These are phyloP conservation scores for Aegilops tauschii DNA, from an alignment of 176 grass and related monocot genomes.

Conservation along the genomic window DNA sequence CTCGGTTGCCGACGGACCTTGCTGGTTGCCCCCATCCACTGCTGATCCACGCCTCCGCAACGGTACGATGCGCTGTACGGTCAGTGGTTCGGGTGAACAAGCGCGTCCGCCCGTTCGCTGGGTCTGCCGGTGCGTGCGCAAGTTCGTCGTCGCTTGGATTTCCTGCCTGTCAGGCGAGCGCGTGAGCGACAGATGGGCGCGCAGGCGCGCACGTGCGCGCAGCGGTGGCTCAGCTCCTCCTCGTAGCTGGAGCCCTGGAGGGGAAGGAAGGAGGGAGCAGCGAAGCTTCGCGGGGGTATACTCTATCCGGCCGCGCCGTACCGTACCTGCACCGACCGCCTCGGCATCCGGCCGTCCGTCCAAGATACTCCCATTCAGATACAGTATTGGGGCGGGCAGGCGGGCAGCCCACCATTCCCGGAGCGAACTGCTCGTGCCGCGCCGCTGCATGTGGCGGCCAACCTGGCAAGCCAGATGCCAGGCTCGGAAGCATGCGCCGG, in stretches of 20 bases:
- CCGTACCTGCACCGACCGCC: slow-evolving; percentile 39
- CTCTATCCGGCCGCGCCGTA: not conserved
- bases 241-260: not conserved
- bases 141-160: not conserved
- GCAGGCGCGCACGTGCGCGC: slow-evolving; percentile 11
- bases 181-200: slow-evolving; percentile 17
- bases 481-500: not conserved
- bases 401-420: slow-evolving; percentile 14
- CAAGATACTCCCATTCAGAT: not conserved
- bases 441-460: slow-evolving; percentile 18
- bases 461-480: slow-evolving; percentile 41
- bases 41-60: too few species aligned
- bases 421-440: not conserved
- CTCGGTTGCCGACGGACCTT: not conserved
- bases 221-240: not conserved
- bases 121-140: not conserved
- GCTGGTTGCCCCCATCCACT: too few species aligned
- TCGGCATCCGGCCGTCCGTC: not conserved
- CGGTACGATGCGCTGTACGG: not conserved
- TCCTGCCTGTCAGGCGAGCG: not conserved
- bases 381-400: not conserved
- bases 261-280: not conserved
- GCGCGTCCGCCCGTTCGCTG: not conserved
- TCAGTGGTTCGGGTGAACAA: not conserved
- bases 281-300: slow-evolving; percentile 20